Conservation (phyloP, 768 basidiomycete species). For the Xerocomus spinulosus region DNA sequence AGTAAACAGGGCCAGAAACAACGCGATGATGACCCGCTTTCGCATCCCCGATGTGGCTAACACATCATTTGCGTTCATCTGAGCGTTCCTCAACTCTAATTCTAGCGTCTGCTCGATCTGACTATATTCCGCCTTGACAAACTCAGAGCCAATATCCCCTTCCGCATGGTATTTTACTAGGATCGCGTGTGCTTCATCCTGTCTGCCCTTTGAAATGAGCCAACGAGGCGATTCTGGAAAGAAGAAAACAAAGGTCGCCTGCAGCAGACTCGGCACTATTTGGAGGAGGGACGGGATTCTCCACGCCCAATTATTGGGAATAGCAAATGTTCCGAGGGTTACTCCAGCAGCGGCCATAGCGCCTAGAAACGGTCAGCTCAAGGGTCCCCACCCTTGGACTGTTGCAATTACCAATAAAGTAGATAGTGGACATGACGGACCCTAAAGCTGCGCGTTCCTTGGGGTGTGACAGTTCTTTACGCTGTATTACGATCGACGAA, state of each 20-base stretch:
- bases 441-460: slow-evolving; percentile 9
- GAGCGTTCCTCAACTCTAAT: slow-evolving; percentile 7
- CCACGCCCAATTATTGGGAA: slow-evolving; percentile 59
- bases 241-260: slow-evolving; percentile 51
- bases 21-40: slow-evolving; percentile 12
- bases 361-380: slow-evolving; percentile 2
- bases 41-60: slow-evolving; percentile 11
- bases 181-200: slow-evolving; percentile 42
- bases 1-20: slow-evolving; percentile 7
- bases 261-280: slow-evolving; percentile 46
- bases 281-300: slow-evolving; percentile 58
- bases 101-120: slow-evolving; percentile 55
- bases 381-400: neutral
- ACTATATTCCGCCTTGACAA: slow-evolving; percentile 53
- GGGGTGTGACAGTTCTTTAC: slow-evolving; percentile 11
- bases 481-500: no score
- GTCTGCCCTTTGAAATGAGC: slow-evolving; percentile 54
- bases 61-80: neutral
- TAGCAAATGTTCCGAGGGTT: slow-evolving; percentile 61
- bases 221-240: slow-evolving; percentile 64
- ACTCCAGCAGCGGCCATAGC: slow-evolving; percentile 38
- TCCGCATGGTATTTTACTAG: slow-evolving; percentile 59
- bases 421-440: neutral
- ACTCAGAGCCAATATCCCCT: slow-evolving; percentile 45
- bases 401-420: slow-evolving; percentile 3